Evolutionary conservation across 805 yeast species (phyloP).

Genomic region (Saccharomycopsis fermentans): DNA sequence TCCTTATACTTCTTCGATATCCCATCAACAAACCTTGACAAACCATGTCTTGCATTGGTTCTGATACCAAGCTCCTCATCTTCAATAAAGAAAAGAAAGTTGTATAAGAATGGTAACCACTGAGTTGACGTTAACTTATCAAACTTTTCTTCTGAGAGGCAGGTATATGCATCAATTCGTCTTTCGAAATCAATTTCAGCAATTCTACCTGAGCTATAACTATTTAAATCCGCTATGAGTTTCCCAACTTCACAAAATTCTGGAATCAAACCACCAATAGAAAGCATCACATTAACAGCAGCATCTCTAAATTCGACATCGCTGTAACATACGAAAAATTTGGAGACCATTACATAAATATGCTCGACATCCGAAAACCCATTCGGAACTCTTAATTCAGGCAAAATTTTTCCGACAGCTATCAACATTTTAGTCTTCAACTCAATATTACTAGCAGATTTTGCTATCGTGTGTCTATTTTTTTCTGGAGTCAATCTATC

Average conservation of each 20-base stretch:
- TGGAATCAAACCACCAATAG: conserved; percentile 44
- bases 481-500: conserved; percentile 10
- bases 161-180: conserved; percentile 43
- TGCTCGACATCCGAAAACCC: conserved; percentile 37
- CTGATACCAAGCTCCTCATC: conserved; percentile 78
- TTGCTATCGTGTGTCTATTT: conserved; percentile 11
- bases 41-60: conserved; percentile 57
- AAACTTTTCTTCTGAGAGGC: conserved; percentile 42
- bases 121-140: conserved; percentile 36
- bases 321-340: conserved; percentile 45
- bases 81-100: conserved; percentile 57
- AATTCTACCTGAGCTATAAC: conserved; percentile 51
- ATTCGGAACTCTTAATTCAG: background rate
- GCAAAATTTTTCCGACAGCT: conserved; percentile 26
- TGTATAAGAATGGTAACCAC: conserved; percentile 74
- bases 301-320: conserved; percentile 55
- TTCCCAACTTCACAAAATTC: conserved; percentile 37
- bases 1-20: conserved; percentile 25
- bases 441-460: conserved; percentile 23
- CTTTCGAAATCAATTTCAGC: conserved; percentile 73
- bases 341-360: conserved; percentile 42
- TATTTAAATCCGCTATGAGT: conserved; percentile 56
- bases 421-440: conserved; percentile 41
- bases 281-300: conserved; percentile 48
- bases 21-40: conserved; percentile 58